Evolutionary conservation across 2,329 filamentous ascomycete genomes (phyloP).

Genomic region (Trichoderma atrobrunneum): DNA sequence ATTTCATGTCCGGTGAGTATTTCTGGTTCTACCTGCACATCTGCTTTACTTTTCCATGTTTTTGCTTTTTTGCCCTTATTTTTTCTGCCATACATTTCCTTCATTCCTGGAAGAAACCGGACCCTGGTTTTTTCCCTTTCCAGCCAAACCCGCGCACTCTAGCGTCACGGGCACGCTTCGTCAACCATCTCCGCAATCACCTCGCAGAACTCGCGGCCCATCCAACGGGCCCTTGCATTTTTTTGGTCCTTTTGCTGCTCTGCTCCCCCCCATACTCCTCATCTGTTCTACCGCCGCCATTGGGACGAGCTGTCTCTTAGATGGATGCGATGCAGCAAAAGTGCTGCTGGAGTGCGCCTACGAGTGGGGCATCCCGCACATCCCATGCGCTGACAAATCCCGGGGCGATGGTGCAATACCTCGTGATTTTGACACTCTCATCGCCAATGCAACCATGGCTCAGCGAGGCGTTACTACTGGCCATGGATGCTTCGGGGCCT

Average conservation of each 20-base stretch:
- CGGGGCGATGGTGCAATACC: constrained; percentile 58
- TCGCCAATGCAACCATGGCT: constrained; percentile 5
- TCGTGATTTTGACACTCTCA: constrained; percentile 45
- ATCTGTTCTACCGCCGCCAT: not conserved
- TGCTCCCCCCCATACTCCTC: constrained; percentile 13
- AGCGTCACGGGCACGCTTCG: constrained; percentile 2
- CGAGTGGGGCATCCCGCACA: constrained; percentile 22
- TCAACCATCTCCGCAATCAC: constrained; percentile 12
- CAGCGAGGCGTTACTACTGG: constrained; percentile 5
- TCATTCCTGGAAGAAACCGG: not conserved
- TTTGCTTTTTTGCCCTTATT: not conserved
- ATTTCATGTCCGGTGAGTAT: constrained; percentile 51
- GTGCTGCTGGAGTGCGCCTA: constrained; percentile 24
- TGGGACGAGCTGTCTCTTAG: constrained; percentile 12
- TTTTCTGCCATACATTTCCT: not conserved
- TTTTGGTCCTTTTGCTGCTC: constrained; percentile 9
- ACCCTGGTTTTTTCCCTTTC: constrained; percentile 4
- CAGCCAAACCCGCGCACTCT: constrained; percentile 1
- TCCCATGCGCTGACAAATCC: constrained; percentile 43
- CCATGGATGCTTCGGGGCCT: not conserved
- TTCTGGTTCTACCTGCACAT: constrained; percentile 15
- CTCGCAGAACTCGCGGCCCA: not conserved
- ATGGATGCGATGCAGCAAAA: constrained; percentile 24
- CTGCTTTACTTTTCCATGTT: not conserved
- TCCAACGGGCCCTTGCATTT: constrained; percentile 2